Conservation (phyloP, 2,329 filamentous ascomycete genomes). For the Neurospora sp. region DNA sequence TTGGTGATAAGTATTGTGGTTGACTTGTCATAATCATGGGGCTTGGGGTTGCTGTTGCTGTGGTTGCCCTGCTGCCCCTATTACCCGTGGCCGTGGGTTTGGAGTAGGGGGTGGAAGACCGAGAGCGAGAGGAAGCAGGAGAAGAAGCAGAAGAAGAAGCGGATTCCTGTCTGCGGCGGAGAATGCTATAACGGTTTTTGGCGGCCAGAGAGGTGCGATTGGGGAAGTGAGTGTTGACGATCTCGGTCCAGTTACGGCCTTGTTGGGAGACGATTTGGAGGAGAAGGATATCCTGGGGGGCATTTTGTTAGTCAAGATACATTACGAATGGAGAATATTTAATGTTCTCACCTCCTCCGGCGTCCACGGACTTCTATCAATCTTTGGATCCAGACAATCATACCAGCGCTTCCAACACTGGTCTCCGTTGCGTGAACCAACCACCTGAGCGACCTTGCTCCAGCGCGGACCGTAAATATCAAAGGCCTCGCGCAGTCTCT, state of each 20-base stretch:
- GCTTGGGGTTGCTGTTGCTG: not conserved
- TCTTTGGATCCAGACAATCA: slow-evolving; percentile 17
- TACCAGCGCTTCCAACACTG: slow-evolving; percentile 21
- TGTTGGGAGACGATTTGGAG: slow-evolving; percentile 12
- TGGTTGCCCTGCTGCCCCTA: not conserved
- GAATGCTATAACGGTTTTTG: slow-evolving; percentile 19
- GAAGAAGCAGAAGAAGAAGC: not conserved
- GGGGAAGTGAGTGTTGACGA: slow-evolving; percentile 17
- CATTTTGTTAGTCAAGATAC: not conserved
- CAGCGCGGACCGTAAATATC: slow-evolving; percentile 18
- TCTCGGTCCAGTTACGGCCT: slow-evolving; percentile 19
- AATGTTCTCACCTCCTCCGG: slow-evolving; percentile 13
- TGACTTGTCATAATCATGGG: not conserved
- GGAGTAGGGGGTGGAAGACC: not conserved
- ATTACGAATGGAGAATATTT: not conserved
- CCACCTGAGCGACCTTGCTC: slow-evolving; percentile 18
- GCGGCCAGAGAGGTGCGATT: slow-evolving; percentile 18
- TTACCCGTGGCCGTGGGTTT: not conserved
- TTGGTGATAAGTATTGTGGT: not conserved
- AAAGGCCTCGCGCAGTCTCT: slow-evolving; percentile 15
- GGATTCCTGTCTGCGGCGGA: slow-evolving; percentile 12
- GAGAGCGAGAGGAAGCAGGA: not conserved
- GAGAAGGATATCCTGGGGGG: slow-evolving; percentile 13
- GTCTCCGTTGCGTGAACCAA: slow-evolving; percentile 18
- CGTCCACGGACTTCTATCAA: slow-evolving; percentile 20